phyloP scores from a whole-genome alignment of 1,284 basidiomycete genomes.

The Rhodotorula sp. region DNA sequence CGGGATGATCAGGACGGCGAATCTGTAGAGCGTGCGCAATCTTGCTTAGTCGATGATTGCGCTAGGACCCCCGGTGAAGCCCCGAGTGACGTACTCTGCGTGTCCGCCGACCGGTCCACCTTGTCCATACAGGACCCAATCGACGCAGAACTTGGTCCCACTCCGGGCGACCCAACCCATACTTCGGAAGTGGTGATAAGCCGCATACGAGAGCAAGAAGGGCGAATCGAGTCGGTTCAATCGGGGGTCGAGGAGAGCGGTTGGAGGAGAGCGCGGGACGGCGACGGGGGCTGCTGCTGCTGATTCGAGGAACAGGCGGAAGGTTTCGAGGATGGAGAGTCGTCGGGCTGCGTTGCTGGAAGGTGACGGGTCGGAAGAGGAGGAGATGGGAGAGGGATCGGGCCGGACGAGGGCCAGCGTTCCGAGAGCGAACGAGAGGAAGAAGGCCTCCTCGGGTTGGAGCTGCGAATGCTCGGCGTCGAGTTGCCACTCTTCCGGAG shows the following conservation, averaged over 20 bases:
- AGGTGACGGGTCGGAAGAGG: conserved; percentile 4
- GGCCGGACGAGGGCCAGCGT: conserved; percentile 22
- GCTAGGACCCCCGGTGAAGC: neutral
- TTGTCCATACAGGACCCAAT: conserved; percentile 77
- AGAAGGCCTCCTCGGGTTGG: conserved; percentile 88
- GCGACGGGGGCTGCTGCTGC: conserved; percentile 48
- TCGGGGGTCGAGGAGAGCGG: conserved; percentile 17
- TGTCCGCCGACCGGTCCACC: conserved; percentile 92
- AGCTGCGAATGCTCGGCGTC: conserved; percentile 89
- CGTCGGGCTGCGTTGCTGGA: neutral
- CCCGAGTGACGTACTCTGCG: conserved; percentile 69
- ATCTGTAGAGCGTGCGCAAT: conserved; percentile 56
- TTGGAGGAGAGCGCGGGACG: conserved; percentile 59
- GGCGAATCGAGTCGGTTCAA: conserved; percentile 53
- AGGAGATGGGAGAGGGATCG: neutral
- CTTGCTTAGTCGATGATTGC: too few relatives aligned
- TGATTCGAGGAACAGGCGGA: conserved; percentile 22
- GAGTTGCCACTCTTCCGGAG: conserved; percentile 37
- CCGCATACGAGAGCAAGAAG: conserved; percentile 84
- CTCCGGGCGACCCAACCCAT: conserved; percentile 97
- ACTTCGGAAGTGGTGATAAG: conserved; percentile 93
- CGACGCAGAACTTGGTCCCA: conserved; percentile 96
- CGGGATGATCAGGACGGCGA: conserved; percentile 83
- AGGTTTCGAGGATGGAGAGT: conserved; percentile 32
- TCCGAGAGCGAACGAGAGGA: conserved; percentile 57